A percentile compares a stretch with the other conserved stretches of the same genome.
phyloP scores from a whole-genome alignment of 73 alveolate species.

The Uronychia setigera region DNA sequence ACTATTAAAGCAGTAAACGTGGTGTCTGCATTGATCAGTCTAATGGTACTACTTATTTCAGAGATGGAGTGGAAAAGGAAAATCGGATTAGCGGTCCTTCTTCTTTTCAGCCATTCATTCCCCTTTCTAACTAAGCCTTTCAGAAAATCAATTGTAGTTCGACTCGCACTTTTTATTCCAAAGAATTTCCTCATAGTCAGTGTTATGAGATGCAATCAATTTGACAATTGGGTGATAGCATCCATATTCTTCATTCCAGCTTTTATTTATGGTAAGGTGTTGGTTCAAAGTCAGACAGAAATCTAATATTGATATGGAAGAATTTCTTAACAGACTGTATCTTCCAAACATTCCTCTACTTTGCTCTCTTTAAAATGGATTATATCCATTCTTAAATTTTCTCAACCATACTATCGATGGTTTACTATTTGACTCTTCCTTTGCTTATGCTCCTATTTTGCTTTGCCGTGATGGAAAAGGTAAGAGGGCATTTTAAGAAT shows the following conservation, averaged over 20 bases:
- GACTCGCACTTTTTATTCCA: neutral
- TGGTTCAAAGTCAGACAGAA: neutral
- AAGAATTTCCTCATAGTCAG: neutral
- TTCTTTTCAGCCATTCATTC: neutral
- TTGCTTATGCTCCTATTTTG: neutral
- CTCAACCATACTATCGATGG: neutral
- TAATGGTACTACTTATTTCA: neutral
- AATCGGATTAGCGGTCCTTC: neutral
- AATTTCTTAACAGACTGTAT: neutral
- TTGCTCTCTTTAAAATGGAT: neutral
- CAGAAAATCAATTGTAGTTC: neutral
- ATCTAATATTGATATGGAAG: neutral
- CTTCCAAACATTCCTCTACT: neutral
- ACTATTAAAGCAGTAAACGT: neutral
- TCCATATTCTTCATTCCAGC: neutral
- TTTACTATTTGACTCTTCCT: neutral
- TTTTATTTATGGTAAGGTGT: neutral
- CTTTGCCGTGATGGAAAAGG: neutral
- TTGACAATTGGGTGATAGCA: neutral
- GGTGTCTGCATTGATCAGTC: neutral
- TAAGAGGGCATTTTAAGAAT: neutral
- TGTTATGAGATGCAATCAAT: neutral
- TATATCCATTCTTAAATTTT: neutral
- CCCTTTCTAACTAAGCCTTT: neutral
- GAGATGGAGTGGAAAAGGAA: neutral